Percentiles rank a stretch among this genome's conserved stretches.
Conservation (phyloP, 805 yeast genomes). For the Wilhelminamyces savonicus region DNA sequence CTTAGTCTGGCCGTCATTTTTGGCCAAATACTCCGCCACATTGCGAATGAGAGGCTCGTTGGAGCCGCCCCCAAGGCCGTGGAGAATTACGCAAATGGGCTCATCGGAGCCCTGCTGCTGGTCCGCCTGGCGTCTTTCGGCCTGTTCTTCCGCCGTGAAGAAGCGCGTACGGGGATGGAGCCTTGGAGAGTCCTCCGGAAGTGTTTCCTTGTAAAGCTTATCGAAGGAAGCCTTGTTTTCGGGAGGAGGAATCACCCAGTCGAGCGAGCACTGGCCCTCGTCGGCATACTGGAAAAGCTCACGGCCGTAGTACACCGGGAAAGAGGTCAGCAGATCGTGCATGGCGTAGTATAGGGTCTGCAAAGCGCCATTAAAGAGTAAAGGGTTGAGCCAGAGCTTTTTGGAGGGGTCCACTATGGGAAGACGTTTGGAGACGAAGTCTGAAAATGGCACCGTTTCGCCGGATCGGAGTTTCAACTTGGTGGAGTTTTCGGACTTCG, state of each 20-base stretch:
- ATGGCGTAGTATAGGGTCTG: conserved; percentile 70
- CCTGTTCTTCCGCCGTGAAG: conserved; percentile 41
- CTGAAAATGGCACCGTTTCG: no score
- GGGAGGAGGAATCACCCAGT: conserved; percentile 50
- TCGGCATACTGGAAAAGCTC: conserved; percentile 53
- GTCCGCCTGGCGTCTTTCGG: conserved; percentile 7
- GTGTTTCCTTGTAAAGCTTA: conserved; percentile 17
- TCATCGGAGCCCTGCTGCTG: conserved; percentile 22
- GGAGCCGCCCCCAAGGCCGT: conserved; percentile 85
- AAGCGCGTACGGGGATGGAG: conserved; percentile 52
- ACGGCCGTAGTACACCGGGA: conserved; percentile 68
- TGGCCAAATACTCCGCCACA: conserved; percentile 37
- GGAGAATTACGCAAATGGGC: conserved; percentile 62
- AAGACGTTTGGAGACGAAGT: no score
- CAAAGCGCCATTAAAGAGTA: conserved; percentile 62
- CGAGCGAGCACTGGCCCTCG: conserved; percentile 70
- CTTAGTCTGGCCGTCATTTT: conserved; percentile 12
- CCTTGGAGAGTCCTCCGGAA: conserved; percentile 28
- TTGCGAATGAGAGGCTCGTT: conserved; percentile 71
- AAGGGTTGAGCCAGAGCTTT: conserved; percentile 54
- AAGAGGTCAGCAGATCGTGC: conserved; percentile 44
- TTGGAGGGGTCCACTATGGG: conserved; percentile 16
- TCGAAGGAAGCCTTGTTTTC: conserved; percentile 20
- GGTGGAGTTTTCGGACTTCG: conserved; percentile 4
- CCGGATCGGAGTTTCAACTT: conserved; percentile 1